Conservation (phyloP, 2,329 filamentous ascomycete genomes). For the Pseudodiploospora longispora region DNA sequence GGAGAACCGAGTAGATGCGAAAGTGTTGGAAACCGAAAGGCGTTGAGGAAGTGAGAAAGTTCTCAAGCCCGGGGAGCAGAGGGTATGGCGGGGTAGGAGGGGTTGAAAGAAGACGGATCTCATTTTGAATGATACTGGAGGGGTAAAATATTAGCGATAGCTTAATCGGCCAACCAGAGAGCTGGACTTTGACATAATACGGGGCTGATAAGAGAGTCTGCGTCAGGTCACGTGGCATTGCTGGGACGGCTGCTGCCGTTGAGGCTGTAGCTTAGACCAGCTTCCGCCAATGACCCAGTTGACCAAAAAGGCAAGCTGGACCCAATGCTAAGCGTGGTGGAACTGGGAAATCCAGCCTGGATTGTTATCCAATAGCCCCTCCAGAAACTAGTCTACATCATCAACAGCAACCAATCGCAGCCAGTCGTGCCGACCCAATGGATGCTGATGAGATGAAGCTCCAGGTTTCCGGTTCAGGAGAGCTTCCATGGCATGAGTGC, state of each 20-base stretch:
- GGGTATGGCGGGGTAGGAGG: conserved; percentile 39
- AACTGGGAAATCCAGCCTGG: too few species aligned
- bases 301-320: not conserved
- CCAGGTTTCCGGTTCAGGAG: too few species aligned
- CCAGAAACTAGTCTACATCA: too few species aligned
- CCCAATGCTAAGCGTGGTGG: not conserved
- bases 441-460: too few species aligned
- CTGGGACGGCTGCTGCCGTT: not conserved
- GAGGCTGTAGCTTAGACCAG: not conserved
- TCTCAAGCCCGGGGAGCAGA: conserved; percentile 31
- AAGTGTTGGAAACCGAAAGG: conserved; percentile 32
- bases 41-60: conserved; percentile 34
- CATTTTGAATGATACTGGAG: conserved; percentile 35
- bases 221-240: conserved; percentile 21
- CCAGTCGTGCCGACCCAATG: too few species aligned
- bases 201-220: conserved; percentile 2
- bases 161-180: conserved; percentile 18
- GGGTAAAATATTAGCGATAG: conserved; percentile 31
- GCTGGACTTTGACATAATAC: not conserved
- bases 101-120: conserved; percentile 36
- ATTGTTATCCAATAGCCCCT: too few species aligned
- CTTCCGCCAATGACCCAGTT: not conserved
- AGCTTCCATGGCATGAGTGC: too few species aligned
- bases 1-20: conserved; percentile 35
- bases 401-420: too few species aligned